Evolutionary conservation across 805 yeast species (phyloP), one percentile per base, ranked within the genome.

Genomic region (Zygotorulaspora chibaensis): DNA sequence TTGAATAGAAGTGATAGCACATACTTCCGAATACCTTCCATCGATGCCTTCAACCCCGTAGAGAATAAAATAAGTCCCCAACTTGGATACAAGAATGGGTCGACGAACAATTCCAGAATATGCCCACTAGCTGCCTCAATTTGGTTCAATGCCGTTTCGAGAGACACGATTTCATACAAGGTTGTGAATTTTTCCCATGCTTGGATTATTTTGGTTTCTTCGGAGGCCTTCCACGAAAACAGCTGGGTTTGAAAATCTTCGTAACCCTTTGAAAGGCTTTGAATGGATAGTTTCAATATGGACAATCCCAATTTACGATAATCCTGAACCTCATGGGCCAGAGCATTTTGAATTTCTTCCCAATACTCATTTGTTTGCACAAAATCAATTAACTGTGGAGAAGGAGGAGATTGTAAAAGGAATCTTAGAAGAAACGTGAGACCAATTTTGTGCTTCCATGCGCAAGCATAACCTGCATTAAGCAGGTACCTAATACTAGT

Each of bases 101-200:
- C 73, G 0, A 72, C 58, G 18, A 87, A 70, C 11, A 86, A 61
- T 1, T 66, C 67, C 1, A 79, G 60, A 36, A 89, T 76, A 55
- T 87, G 95, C 7, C 67, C 66, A 1, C 75, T 65, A 0, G 93
- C 91, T 10, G 87, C 96, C 54, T 82, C 81, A 0, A 90, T 80
- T 63, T 90, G 96, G 55, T 90, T 89, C 55, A 87, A 66, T 0
- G 96, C 85, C 0, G 96, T 80, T 61, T 89, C 96, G 33, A 89
- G 74, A 1, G 88, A 93, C 23, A 87, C 67, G 38, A 89, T 84
- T 58, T 89, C 96, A 56, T 79, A 84, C 11, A 89, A 65, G 0
- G 96, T 86, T 23, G 80, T 71, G 56, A 73, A 89, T 47, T 86
- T 74, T 35, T 77, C 73, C 96, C 96, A 89, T 17, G 80, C 75